Evolutionary conservation across 2,329 filamentous ascomycete genomes (phyloP), one percentile per base, ranked within the genome.

Genomic region (Sclerotinia spermophila): DNA sequence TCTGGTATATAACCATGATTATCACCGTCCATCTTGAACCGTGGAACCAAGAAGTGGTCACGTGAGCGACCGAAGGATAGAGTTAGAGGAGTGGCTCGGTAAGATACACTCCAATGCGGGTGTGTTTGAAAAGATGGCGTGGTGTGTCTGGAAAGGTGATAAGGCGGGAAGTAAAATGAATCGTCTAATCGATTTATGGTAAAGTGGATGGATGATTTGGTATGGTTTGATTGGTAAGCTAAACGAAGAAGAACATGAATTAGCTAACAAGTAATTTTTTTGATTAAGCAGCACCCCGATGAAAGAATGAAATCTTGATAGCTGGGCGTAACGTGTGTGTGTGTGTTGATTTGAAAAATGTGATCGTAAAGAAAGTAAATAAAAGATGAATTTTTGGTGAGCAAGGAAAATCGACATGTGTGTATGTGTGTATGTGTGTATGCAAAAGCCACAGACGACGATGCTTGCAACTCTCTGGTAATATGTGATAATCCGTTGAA

Each of bases 21-120:
- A 69, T 77, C 74, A 24, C 71, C 74, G 44, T 79, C 78, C 78
- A 79, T 79, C 48, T 42, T 66, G n/a, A 21, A 59, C 15, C 10
- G 61, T 24, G 35, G 42, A 51, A 67, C 15, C 27, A n/a, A 64
- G 30, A 40, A 13, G 3, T 38, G 35, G 38, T 67, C 65, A 67
- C 59, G 67, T 62, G 67, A 40, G 13, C 5, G 13, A 17, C 42
- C 24, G 7, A n/a, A 65, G 35, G 13, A 33, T 5, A 24, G 21
- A 24, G 13, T 19, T 44, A 27, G 13, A 27, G 21, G 38, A 42
- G n/a, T 35, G 27, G 24, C 27, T 48, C 27, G 40, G 61, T 15
- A 67, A 58, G 35, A 64, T 21, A 35, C 45, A 33, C 45, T 40
- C 40, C 35, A 53, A 40, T 53, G 33, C 62, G 62, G 62, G 62